These are phyloP conservation scores for Dendryphion nanum DNA, from an alignment of 2,329 filamentous ascomycete species.

Conservation along the genomic window DNA sequence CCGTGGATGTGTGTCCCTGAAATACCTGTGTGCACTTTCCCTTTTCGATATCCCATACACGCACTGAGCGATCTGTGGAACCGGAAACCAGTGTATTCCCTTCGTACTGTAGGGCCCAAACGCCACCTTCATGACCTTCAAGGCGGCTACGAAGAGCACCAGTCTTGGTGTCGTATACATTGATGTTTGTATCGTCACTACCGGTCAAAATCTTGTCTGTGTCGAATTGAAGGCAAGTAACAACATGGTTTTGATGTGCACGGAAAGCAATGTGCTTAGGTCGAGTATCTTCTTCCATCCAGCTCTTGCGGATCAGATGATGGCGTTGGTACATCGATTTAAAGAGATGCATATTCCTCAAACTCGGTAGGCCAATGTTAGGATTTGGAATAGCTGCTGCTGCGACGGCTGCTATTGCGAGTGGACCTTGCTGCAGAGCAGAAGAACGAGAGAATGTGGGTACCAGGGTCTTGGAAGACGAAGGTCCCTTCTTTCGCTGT, in stretches of 20 bases:
- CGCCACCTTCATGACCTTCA: conserved; percentile 91
- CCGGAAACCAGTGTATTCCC: conserved; percentile 94
- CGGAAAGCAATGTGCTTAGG: conserved; percentile 92
- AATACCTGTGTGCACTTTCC: conserved; percentile 93
- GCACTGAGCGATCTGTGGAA: conserved; percentile 93
- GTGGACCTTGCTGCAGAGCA: conserved; percentile 71
- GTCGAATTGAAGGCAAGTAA: conserved; percentile 96
- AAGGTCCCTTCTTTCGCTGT: conserved; percentile 55
- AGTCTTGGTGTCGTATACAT: conserved; percentile 96
- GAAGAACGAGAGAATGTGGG: conserved; percentile 48
- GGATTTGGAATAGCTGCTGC: conserved; percentile 78
- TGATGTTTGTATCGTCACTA: conserved; percentile 95
- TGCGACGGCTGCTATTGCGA: conserved; percentile 84
- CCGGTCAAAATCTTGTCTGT: conserved; percentile 97
- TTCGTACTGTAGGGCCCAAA: conserved; percentile 96
- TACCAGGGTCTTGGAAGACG: conserved; percentile 42
- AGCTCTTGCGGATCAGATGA: conserved; percentile 83
- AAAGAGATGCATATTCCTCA: conserved; percentile 86
- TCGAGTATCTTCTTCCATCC: conserved; percentile 80
- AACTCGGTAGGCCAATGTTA: conserved; percentile 70
- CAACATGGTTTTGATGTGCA: conserved; percentile 94
- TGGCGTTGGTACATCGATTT: conserved; percentile 95
- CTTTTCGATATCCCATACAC: conserved; percentile 98
- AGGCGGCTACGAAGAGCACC: conserved; percentile 80
- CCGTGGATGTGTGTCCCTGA: conserved; percentile 95